phyloP scores from a whole-genome alignment of 495 filamentous ascomycete genomes.

The Tuber borchii region DNA sequence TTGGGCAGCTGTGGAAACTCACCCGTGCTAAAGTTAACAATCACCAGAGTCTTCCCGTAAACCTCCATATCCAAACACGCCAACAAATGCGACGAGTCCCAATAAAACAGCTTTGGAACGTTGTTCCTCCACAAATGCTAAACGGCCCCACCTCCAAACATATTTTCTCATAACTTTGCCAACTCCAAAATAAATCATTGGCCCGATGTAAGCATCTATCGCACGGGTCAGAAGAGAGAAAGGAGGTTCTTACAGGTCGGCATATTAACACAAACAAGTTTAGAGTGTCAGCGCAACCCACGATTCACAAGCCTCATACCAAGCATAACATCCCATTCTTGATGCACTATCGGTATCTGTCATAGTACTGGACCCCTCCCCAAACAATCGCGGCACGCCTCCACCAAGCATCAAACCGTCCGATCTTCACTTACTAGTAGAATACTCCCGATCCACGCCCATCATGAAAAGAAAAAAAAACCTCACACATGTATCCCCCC shows the following conservation, averaged over 20 bases:
- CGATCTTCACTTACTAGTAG: neutral
- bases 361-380: neutral
- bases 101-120: neutral
- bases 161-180: neutral
- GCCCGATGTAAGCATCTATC: neutral
- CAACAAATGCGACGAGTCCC: neutral
- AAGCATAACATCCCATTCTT: neutral
- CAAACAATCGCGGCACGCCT: neutral
- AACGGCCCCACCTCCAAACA: neutral
- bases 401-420: neutral
- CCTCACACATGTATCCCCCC: neutral
- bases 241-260: neutral
- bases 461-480: neutral
- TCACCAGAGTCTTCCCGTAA: neutral
- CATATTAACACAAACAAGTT: neutral
- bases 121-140: neutral
- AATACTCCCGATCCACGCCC: neutral
- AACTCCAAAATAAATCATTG: neutral
- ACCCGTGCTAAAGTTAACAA: neutral
- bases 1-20: neutral
- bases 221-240: neutral
- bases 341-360: neutral
- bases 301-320: neutral
- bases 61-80: neutral
- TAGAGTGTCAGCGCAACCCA: neutral